phyloP scores from a whole-genome alignment of 441 rosid genomes.

The Euphorbia neoarborescens region DNA sequence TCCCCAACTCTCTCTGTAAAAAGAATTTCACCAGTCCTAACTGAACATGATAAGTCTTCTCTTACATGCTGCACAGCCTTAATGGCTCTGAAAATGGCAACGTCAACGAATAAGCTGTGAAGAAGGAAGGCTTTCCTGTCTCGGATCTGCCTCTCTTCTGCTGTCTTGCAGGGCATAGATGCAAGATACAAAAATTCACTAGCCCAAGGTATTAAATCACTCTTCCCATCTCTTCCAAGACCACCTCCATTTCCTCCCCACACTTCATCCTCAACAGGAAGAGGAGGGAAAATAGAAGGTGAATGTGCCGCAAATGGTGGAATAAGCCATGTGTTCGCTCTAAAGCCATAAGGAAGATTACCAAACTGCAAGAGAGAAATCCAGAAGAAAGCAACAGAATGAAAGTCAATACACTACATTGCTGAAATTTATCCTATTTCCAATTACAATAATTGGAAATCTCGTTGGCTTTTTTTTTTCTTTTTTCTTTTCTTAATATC shows the following conservation, averaged over 20 bases:
- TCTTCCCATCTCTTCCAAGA: slow-evolving; percentile 50
- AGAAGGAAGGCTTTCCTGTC: slow-evolving; percentile 69
- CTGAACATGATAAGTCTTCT: slow-evolving; percentile 15
- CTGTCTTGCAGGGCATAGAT: slow-evolving; percentile 52
- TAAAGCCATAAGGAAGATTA: slow-evolving; percentile 63
- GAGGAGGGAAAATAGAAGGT: slow-evolving; percentile 35
- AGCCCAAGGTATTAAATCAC: slow-evolving; percentile 55
- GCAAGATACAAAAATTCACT: slow-evolving; percentile 47
- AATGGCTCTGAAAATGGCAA: slow-evolving; percentile 54
- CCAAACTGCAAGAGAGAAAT: slow-evolving; percentile 41
- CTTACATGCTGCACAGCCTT: slow-evolving; percentile 33
- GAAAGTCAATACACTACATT: not conserved
- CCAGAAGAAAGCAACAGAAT: not conserved
- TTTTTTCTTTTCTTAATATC: not conserved
- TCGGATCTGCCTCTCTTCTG: slow-evolving; percentile 59
- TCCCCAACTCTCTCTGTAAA: slow-evolving; percentile 45
- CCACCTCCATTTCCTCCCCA: slow-evolving; percentile 78
- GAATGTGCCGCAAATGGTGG: slow-evolving; percentile 44
- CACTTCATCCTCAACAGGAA: slow-evolving; percentile 52
- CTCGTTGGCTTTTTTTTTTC: not conserved
- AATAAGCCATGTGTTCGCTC: slow-evolving; percentile 66
- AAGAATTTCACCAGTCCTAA: slow-evolving; percentile 24
- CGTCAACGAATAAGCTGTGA: slow-evolving; percentile 53
- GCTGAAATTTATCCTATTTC: not conserved
- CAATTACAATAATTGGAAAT: not conserved